Base-by-base conservation (phyloP, 352 stramenopile species). In the Globisporangium yorkense region DNA sequence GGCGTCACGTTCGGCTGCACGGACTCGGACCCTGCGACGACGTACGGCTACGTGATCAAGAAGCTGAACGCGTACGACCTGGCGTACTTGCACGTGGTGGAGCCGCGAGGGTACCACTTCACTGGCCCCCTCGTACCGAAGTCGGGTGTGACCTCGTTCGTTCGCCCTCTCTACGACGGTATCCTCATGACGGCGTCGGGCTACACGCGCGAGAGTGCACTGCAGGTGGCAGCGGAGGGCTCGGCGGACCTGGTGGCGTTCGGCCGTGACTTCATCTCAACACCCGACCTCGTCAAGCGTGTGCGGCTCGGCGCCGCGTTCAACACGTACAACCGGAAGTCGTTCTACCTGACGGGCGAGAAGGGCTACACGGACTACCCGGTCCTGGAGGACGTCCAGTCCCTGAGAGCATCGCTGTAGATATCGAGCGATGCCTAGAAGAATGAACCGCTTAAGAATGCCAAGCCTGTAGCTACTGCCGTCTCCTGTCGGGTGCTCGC, bases 261-360 rank as follows among this genome's bases (percentile, higher is more conserved):
- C 59, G 77, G 75, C 7, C 68, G 73, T 13, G 51, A 58, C n/a
- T 89, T 86, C 62, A 83, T 89, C 56, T 56, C 75, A 12, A 89
- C 87, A 57, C 77, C 79, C 43, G 77, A 88, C 58, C 49, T 89
- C n/a, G 71, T 83, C 31, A 59, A 71, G 43, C 70, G 74, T 16
- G 59, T 88, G n/a, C 46, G 70, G 51, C 35, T 79, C 37, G 59
- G 65, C 18, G 61, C 68, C 10, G 60, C 74, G 29, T 65, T 77
- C 20, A 82, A 79, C 54, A 44, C 39, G 39, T 44, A 44, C 53
- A 46, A 0, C 80, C 58, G 5, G 56, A 82, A 56, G 58, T 59
- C 35, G 24, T 73, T 63, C 35, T 76, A 68, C 51, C 77, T 66
- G 51, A 18, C 57, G 59, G 31, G 46, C 55, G 5, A 45, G 45